Evolutionary conservation across 257 asterid genomes (phyloP), one percentile per base, ranked within the genome.

Genomic region (Penstemon barbatus): DNA sequence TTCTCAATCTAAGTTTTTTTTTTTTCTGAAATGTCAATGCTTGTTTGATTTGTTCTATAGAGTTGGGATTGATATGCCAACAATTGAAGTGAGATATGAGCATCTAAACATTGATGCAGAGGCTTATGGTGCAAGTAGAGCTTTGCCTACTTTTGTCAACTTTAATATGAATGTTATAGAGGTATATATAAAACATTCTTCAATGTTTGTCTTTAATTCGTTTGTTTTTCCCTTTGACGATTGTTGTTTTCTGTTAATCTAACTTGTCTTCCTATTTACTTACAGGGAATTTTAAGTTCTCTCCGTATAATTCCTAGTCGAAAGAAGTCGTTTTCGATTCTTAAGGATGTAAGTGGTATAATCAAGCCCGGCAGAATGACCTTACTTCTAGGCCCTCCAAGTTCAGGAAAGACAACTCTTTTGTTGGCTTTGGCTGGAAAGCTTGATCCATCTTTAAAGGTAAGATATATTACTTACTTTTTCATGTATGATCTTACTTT

Each of bases 311-410:
- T 77, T 13, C 81, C 86, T 6, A 85, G 72, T 50, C 70, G 80
- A 75, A 87, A 82, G 80, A 85, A 75, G 77, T 71, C 75, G 0
- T 8, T 87, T 0, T 68, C 80, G 10, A 88, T 88, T 41, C 88
- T 88, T 25, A 70, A 59, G 19, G 90, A 85, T 78, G 85, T 79
- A 3, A 82, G 87, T 66, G 95, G 92, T 40, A 77, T 83, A 37
- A 80, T 88, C 72, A 88, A 84, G 68, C 90, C 95, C 5, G 73
- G 92, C 67, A 79, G 92, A 68, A 68, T 88, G 88, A 85, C 92
- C n/a, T 62, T 88, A 64, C 86, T 88, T 39, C 74, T 88, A 74
- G 95, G 95, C 7, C 95, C 95, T 71, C 95, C 95, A 1, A 73
- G 86, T 70, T 85, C 92, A 5, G 95, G 95, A 4, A 88, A 88